Base-by-base conservation (phyloP, 352 stramenopile species). In the Phytophthora ohioensis region DNA sequence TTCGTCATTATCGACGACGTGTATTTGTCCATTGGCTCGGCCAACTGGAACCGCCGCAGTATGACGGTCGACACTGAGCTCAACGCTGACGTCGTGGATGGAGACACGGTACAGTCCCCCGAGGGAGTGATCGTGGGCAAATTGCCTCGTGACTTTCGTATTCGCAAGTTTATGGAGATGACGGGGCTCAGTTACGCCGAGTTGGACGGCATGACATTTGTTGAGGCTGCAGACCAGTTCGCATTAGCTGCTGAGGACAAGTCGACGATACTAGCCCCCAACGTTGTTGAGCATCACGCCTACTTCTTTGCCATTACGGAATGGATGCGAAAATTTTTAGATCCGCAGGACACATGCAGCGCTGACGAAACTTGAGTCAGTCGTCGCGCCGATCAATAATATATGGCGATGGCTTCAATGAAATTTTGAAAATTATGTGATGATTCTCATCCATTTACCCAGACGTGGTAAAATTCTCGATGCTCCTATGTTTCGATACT, bases 91-190 rank as follows among this genome's bases (percentile, higher is more conserved):
- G 59, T 90, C 13, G 74, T 90, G 17, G 84, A 90, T 42, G 67
- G 46, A 10, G 64, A 81, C 4, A 64, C 61, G 5, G 63, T 75
- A 2, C 47, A 57, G 27, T 71, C 67, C 9, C 67, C 61, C 27
- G 13, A 76, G 67, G 74, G 72, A 0, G 45, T 88, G 15, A 62
- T 41, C 0, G 79, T 88, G 5, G 71, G 60, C 8, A 72, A 73
- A 53, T 58, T 87, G 4, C 80, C 82, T 10, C 80, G 78, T 3
- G 70, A 87, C 61, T 92, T 80, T 55, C 82, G 84, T 7, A 75
- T 90, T 42, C 72, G 74, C 30, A 91, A 91, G 69, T 91, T 93
- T 39, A 64, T 73, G 21, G 85, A 91, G 65, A 78, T 88, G 47
- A 87, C 78, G 5, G 73, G 76, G 9, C 65, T 80, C 9, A 76